Evolutionary conservation across 139 green algal species (phyloP).

Genomic region (Ettlia oleoabundans): DNA sequence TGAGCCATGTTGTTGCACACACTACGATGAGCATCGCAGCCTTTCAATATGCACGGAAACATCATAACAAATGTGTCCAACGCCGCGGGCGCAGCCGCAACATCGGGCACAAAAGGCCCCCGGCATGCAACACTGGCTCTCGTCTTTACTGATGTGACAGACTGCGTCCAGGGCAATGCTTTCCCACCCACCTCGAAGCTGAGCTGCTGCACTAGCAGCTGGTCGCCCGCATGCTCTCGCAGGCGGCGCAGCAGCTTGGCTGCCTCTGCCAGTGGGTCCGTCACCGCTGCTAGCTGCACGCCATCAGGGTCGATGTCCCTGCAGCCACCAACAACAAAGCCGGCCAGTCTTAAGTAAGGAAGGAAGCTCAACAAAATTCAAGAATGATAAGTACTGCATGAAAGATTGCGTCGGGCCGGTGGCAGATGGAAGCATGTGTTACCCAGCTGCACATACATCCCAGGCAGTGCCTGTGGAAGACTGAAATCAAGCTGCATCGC

Average conservation of each 20-base stretch:
- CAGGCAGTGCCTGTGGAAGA: too few relatives aligned
- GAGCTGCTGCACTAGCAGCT: slow-evolving; percentile 67
- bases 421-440: too few relatives aligned
- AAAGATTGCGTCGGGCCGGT: too few relatives aligned
- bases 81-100: too few relatives aligned
- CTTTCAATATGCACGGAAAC: neutral
- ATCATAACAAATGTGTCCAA: neutral
- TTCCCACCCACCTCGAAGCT: slow-evolving; percentile 63
- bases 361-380: neutral
- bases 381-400: too few relatives aligned
- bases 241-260: slow-evolving; percentile 84
- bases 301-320: slow-evolving; percentile 90
- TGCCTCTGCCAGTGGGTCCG: slow-evolving; percentile 88
- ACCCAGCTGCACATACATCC: too few relatives aligned
- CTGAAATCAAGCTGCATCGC: too few relatives aligned
- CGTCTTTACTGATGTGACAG: neutral
- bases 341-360: neutral
- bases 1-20: too few relatives aligned
- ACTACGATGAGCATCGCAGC: too few relatives aligned
- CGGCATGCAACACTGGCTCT: too few relatives aligned
- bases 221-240: slow-evolving; percentile 50
- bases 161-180: too few relatives aligned
- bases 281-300: slow-evolving; percentile 69
- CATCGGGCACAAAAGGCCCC: too few relatives aligned
- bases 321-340: neutral